These are phyloP conservation scores for Dipsacomyces acuminosporus DNA, from an alignment of 371 early-diverging fungal genomes.

Conservation along the genomic window DNA sequence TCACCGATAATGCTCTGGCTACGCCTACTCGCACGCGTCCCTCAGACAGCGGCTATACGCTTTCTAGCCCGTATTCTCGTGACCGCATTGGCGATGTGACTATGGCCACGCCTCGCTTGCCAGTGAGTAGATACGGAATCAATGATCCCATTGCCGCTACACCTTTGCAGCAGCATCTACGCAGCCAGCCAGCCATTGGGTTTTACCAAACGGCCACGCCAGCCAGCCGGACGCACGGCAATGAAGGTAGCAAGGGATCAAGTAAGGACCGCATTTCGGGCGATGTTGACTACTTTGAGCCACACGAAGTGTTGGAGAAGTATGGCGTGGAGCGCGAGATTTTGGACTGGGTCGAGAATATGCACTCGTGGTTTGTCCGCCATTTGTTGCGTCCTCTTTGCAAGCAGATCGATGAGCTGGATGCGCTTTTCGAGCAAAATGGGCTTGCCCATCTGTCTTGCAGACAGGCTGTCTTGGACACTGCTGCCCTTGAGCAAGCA, in stretches of 20 bases:
- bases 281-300: slow-evolving; percentile 32
- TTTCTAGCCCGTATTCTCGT: slow-evolving; percentile 3
- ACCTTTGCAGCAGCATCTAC: slow-evolving; percentile 36
- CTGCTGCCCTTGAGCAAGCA: slow-evolving; percentile 24
- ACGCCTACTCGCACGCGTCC: slow-evolving; percentile 14
- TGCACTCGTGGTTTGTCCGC: slow-evolving; percentile 44
- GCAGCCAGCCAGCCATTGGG: slow-evolving; percentile 26
- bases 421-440: slow-evolving; percentile 28
- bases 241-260: slow-evolving; percentile 19
- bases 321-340: slow-evolving; percentile 31
- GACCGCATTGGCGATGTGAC: slow-evolving; percentile 2
- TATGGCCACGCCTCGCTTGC: slow-evolving; percentile 27
- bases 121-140: slow-evolving; percentile 13
- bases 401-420: slow-evolving; percentile 38
- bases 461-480: slow-evolving; percentile 23
- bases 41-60: slow-evolving; percentile 1
- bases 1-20: slow-evolving; percentile 5
- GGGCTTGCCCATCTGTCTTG: slow-evolving; percentile 40
- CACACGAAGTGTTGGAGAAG: slow-evolving; percentile 34
- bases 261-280: slow-evolving; percentile 21
- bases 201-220: slow-evolving; percentile 43
- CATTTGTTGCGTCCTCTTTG: slow-evolving; percentile 37
- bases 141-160: slow-evolving; percentile 19
- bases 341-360: slow-evolving; percentile 36
- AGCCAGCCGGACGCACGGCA: slow-evolving; percentile 14